phyloP scores from a whole-genome alignment of 108 stramenopile species.

The Cyclotella distinguenda region DNA sequence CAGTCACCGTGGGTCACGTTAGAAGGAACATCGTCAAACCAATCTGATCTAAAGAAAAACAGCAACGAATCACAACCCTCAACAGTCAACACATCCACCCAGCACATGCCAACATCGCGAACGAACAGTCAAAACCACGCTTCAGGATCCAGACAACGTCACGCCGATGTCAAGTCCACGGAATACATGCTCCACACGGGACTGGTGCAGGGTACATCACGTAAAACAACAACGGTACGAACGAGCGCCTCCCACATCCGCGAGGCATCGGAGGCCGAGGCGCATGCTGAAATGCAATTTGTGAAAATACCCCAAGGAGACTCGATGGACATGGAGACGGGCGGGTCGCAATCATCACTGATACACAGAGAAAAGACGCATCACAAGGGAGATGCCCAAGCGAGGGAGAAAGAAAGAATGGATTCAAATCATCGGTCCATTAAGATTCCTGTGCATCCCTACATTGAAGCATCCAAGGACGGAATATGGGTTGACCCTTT shows the following conservation, averaged over 20 bases:
- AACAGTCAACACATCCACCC: background rate
- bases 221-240: background rate
- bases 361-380: conserved; percentile 10
- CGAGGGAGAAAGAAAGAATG: background rate
- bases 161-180: conserved; percentile 34
- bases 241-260: conserved; percentile 47
- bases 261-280: conserved; percentile 13
- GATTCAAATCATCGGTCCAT: conserved; percentile 30
- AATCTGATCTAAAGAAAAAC: background rate
- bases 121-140: conserved; percentile 36
- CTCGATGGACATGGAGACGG: background rate
- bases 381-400: background rate
- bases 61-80: background rate
- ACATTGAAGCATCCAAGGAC: conserved; percentile 67
- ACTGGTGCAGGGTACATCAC: conserved; percentile 7
- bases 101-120: conserved; percentile 40
- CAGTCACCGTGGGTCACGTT: conserved; percentile 37
- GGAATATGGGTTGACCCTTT: conserved; percentile 73
- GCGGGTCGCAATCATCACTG: conserved; percentile 11
- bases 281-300: too few species aligned
- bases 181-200: conserved; percentile 31
- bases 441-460: conserved; percentile 74
- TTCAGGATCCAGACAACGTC: conserved; percentile 19
- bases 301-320: too few species aligned
- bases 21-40: conserved; percentile 10